Evolutionary conservation across 495 filamentous ascomycete genomes (phyloP), one percentile per base, ranked within the genome.

Genomic region (Zalerion maritima): DNA sequence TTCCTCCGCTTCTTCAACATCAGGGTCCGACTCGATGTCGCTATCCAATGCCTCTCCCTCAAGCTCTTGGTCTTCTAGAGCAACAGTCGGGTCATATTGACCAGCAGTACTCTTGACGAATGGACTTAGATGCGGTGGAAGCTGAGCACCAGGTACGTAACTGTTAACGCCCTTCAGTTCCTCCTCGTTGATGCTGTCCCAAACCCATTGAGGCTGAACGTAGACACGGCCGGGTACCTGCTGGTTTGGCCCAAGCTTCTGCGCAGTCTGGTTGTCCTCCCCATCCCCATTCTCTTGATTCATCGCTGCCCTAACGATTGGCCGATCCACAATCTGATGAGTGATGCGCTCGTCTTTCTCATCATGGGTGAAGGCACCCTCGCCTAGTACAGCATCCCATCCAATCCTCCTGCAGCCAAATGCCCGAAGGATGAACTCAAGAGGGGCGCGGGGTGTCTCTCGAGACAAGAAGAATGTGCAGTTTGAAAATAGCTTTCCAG

Each of bases 401-500:
- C 84, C 87, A 43, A 97, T 77, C 25, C 91, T 73, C 62, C 83
- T 93, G 64, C 89, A 94, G 32, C 91, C 89, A 39, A 94, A 96
- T 9, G 89, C 71, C 37, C 84, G 79, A 26, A 97, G 74, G 31
- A 97, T 72, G 49, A 97, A 94, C 52, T 97, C 89, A 4, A 97
- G 62, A 1, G 89, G 75, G 29, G 84, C 77, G 39, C 85, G 71
- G 13, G 89, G 89, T 2, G 86, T 85, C 54, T 97, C 89, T 38
- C 89, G 74, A 13, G 91, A 96, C 21, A 97, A 67, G 61, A 75
- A 97, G 55, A 97, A 77, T 15, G 81, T 91, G 52, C 79, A 87
- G 17, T 78, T 71, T 5, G 79, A 64, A 55, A 96, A 96, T 18
- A 97, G 70, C 10, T 72, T 59, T 20, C 73, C 61, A 1, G 67